Evolutionary conservation across 2,329 filamentous ascomycete species (phyloP).

Genomic region (Pseudogymnoascus sp.): DNA sequence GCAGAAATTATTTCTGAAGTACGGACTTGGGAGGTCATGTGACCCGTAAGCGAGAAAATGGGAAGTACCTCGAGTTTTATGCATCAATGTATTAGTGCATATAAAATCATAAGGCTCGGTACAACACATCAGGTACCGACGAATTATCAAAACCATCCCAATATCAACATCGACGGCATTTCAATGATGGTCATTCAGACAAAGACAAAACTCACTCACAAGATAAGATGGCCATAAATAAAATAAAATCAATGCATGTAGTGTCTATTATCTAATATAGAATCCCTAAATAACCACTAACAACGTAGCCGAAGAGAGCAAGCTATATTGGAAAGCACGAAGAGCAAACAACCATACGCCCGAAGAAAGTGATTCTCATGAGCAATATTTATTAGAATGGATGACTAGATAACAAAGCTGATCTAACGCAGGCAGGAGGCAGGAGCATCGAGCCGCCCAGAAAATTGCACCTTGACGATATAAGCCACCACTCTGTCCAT

Average conservation of each 20-base stretch:
- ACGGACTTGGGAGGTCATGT: neutral
- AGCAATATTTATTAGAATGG: conserved; percentile 25
- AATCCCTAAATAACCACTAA: conserved; percentile 5
- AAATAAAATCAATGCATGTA: conserved; percentile 2
- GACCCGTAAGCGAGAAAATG: neutral
- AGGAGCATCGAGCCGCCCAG: conserved; percentile 18
- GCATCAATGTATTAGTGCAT: neutral
- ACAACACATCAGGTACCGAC: neutral
- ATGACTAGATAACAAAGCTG: conserved; percentile 29
- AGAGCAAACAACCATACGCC: neutral
- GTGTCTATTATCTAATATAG: conserved; percentile 8
- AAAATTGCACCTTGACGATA: conserved; percentile 12
- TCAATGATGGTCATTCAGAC: neutral
- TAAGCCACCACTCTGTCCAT: conserved; percentile 4
- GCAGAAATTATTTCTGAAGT: conserved; percentile 3
- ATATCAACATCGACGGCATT: neutral
- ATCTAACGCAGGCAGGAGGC: conserved; percentile 24
- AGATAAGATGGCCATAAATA: neutral
- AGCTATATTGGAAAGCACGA: conserved; percentile 1
- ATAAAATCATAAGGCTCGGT: neutral
- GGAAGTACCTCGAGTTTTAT: neutral
- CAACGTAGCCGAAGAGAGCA: neutral
- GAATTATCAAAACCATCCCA: neutral
- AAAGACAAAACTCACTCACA: neutral
- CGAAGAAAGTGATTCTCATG: neutral